Evolutionary conservation across 768 basidiomycete genomes (phyloP).

Genomic region (Suillus variegatus): DNA sequence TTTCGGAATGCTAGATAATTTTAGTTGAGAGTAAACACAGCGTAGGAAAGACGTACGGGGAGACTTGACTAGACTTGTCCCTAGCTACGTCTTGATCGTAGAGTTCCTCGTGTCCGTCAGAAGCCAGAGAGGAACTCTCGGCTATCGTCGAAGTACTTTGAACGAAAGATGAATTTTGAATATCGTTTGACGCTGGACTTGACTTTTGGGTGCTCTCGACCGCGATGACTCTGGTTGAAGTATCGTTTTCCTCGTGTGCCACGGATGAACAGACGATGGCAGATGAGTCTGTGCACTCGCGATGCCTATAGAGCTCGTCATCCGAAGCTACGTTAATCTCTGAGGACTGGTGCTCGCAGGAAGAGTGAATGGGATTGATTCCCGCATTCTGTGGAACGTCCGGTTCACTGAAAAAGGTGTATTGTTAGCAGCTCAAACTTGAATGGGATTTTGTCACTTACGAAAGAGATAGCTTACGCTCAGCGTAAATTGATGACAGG

Average conservation of each 20-base stretch:
- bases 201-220: neutral
- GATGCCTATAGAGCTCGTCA: too few species aligned
- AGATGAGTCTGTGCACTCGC: too few species aligned
- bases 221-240: neutral
- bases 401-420: neutral
- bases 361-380: neutral
- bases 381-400: neutral
- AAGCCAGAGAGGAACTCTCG: neutral
- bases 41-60: neutral
- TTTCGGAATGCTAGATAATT: neutral
- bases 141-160: too few species aligned
- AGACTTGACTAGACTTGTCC: neutral
- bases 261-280: too few species aligned
- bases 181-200: neutral
- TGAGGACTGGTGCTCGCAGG: too few species aligned
- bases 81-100: neutral
- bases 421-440: neutral
- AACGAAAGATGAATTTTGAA: neutral
- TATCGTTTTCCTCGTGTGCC: too few species aligned
- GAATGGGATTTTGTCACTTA: neutral
- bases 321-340: too few species aligned
- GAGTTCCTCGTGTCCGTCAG: neutral
- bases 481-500: neutral
- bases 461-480: neutral
- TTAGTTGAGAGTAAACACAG: neutral